Conservation (phyloP, 306 rosid genomes). For the Cicer yamashitae region DNA sequence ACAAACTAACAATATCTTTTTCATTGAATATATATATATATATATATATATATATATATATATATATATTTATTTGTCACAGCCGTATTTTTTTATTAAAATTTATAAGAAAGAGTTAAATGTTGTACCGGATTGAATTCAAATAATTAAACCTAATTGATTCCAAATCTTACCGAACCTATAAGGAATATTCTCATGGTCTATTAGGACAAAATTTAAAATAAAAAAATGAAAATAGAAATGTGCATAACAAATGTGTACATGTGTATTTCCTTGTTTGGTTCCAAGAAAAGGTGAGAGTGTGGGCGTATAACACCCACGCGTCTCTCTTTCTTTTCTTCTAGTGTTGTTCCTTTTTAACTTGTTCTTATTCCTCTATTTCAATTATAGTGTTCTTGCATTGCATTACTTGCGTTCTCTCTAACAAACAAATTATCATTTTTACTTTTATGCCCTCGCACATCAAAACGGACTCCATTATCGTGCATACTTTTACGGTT, state of each 20-base stretch:
- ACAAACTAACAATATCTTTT: too few species aligned
- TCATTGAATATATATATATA: too few species aligned
- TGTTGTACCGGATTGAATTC: too few species aligned
- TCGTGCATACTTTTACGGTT: neutral
- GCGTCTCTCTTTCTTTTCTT: neutral
- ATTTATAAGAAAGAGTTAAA: too few species aligned
- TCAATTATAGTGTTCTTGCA: neutral
- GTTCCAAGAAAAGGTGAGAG: neutral
- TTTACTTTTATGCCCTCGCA: neutral
- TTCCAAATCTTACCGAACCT: too few species aligned
- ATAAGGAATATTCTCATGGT: too few species aligned
- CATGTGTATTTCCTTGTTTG: neutral
- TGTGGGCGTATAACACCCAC: conserved; percentile 10
- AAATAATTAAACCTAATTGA: too few species aligned
- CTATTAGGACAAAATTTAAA: too few species aligned
- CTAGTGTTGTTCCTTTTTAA: neutral
- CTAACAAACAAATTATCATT: neutral
- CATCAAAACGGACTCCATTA: neutral
- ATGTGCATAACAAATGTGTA: neutral
- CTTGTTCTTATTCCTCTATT: neutral
- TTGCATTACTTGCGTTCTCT: neutral
- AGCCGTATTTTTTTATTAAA: too few species aligned
- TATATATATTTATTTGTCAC: too few species aligned
- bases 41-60: too few species aligned
- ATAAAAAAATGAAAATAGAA: neutral